Evolutionary conservation across 2,329 filamentous ascomycete species (phyloP).

Genomic region (Stagonosporopsis rhizophila): DNA sequence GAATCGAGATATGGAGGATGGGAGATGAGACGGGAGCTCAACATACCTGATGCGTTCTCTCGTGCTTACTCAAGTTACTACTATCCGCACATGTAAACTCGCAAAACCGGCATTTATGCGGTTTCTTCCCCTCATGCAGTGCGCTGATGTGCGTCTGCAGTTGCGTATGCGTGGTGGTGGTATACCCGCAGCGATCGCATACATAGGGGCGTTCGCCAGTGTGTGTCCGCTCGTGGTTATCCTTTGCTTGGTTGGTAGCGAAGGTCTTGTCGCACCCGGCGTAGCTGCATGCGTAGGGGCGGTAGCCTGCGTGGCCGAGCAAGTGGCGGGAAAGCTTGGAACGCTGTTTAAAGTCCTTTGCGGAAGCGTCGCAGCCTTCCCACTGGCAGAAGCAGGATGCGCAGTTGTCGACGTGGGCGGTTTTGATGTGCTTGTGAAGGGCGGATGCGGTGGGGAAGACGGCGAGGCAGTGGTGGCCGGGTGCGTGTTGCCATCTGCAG

Average conservation of each 20-base stretch:
- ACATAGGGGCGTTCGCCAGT: slow-evolving; percentile 47
- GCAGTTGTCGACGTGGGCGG: slow-evolving; percentile 45
- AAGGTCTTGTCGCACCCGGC: slow-evolving; percentile 48
- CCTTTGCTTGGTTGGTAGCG: slow-evolving; percentile 50
- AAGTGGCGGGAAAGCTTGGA: slow-evolving; percentile 49
- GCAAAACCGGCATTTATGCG: slow-evolving; percentile 49
- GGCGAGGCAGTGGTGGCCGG: slow-evolving; percentile 37
- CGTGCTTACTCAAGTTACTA: slow-evolving; percentile 49
- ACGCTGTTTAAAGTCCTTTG: slow-evolving; percentile 51
- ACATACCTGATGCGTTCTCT: slow-evolving; percentile 46
- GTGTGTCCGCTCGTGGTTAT: slow-evolving; percentile 50
- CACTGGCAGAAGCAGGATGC: slow-evolving; percentile 46
- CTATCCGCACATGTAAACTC: slow-evolving; percentile 49
- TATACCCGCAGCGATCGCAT: slow-evolving; percentile 47
- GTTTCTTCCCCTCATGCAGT: slow-evolving; percentile 47
- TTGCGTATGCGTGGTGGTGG: slow-evolving; percentile 50
- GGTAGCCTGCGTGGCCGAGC: slow-evolving; percentile 47
- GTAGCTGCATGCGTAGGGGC: slow-evolving; percentile 47
- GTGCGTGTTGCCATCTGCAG: slow-evolving; percentile 45
- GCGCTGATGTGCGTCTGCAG: slow-evolving; percentile 49
- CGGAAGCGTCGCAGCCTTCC: slow-evolving; percentile 42
- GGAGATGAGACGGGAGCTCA: neutral
- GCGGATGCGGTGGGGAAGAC: slow-evolving; percentile 36
- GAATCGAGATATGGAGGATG: neutral
- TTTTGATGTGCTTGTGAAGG: slow-evolving; percentile 48